Evolutionary conservation across 2,329 filamentous ascomycete genomes (phyloP).

Genomic region (Lecanicillium sp.): DNA sequence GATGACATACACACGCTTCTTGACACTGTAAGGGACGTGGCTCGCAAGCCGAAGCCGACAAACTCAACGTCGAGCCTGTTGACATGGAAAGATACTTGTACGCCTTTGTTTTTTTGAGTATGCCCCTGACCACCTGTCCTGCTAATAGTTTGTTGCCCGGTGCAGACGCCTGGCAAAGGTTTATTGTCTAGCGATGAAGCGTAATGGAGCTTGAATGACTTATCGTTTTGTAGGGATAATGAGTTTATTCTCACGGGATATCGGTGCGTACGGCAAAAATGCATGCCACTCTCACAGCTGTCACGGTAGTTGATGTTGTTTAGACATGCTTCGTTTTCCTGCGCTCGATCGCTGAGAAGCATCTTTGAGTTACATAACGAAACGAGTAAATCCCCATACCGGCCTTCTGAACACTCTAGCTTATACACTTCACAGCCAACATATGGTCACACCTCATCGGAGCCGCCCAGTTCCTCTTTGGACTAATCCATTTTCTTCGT

Average conservation of each 20-base stretch:
- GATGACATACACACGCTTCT: neutral
- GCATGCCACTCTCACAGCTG: neutral
- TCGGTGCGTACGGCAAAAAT: constrained; percentile 7
- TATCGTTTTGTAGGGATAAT: constrained; percentile 10
- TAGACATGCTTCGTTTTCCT: constrained; percentile 13
- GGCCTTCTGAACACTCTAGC: neutral
- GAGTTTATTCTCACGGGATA: constrained; percentile 14
- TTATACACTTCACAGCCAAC: constrained; percentile 13
- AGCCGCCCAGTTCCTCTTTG: constrained; percentile 13
- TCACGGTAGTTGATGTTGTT: neutral
- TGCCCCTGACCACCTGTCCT: neutral
- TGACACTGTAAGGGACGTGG: no score
- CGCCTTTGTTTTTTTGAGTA: neutral
- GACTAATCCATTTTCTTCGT: constrained; percentile 11
- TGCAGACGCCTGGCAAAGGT: constrained; percentile 13
- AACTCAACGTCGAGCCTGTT: constrained; percentile 2
- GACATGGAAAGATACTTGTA: constrained; percentile 11
- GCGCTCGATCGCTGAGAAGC: constrained; percentile 9
- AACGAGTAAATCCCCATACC: constrained; percentile 8
- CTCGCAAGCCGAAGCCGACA: neutral
- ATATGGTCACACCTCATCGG: constrained; percentile 23
- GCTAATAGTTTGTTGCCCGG: neutral
- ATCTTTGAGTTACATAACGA: constrained; percentile 14
- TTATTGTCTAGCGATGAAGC: no score
- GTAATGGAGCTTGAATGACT: no score